A percentile compares a stretch with the other conserved stretches of the same genome.
Conservation (phyloP, 163 green algal genomes). For the Prototheca wickerhamii region DNA sequence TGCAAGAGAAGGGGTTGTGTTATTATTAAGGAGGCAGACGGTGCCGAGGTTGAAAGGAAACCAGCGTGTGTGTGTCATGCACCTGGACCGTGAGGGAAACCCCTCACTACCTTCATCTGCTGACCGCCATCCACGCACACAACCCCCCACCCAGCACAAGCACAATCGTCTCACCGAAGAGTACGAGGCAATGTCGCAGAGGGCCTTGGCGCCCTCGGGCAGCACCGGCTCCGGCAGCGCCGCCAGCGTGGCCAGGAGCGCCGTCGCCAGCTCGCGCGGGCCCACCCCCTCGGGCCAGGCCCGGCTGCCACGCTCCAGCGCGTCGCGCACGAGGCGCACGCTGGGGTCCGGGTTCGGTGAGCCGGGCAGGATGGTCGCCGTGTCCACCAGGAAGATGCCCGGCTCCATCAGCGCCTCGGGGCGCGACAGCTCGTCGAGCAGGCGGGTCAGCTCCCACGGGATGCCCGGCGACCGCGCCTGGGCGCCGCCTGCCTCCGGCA, state of each 20-base stretch:
- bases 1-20: neutral
- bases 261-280: neutral
- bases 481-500: too few relatives aligned
- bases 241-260: constrained; percentile 4
- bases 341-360: neutral
- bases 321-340: neutral
- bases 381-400: neutral
- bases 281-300: neutral
- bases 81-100: too few relatives aligned
- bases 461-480: neutral
- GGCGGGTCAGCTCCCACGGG: neutral
- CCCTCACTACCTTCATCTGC: neutral
- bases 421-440: neutral
- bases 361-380: neutral
- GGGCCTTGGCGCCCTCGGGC: constrained; percentile 12
- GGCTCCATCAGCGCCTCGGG: too few relatives aligned
- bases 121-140: neutral
- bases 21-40: too few relatives aligned
- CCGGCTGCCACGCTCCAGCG: neutral
- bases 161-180: neutral
- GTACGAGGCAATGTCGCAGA: constrained; percentile 12
- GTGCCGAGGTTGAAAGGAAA: too few relatives aligned
- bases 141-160: neutral
- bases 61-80: too few relatives aligned
- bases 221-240: constrained; percentile 16